Base-by-base conservation (phyloP, 306 rosid genomes). In the Citrullus colocynthis region DNA sequence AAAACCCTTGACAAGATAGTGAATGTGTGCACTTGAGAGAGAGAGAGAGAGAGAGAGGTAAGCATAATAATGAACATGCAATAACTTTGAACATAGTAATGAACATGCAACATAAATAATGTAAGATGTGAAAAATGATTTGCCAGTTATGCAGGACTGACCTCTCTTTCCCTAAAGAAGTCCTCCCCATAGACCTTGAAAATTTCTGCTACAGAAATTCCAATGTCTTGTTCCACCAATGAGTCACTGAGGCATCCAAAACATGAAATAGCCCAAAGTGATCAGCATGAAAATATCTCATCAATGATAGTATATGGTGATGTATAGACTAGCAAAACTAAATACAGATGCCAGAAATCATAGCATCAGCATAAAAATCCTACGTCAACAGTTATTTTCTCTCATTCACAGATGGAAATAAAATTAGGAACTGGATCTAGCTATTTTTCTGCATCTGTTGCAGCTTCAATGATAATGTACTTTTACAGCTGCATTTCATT, bases 151-250 rank as follows among this genome's bases (percentile, higher is more conserved):
- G 74, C 42, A 78, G 48, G 71, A 88, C 96, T 79, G 28, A 95
- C 99, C 98, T 95, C 99, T 80, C 85, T 90, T 48, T 91, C 87
- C 74, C 99, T 93, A 80, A 95, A 95, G 85, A 86, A 91, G 45
- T 79, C 77, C 84, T 95, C 99, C 75, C 99, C 99, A 65, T 89
- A 62, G 76, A 61, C 88, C 80, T 88, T 90, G 88, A 95, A 95
- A 81, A 95, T 89, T 72, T 95, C 97, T 78, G 96, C 91, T 54
- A 95, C 96, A 66, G 93, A 85, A 74, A 82, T 80, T 82, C 92
- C 99, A 24, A 55, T 86, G 42, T 89, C 89, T 80, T 89, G 75
- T 92, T 95, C 99, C 80, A 95, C 86, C 85, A 91, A 83, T 37
- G 88, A 71, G 84, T 95, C 99, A 83, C 99, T 95, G 86, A 21